phyloP scores from a whole-genome alignment of 73 alveolate species.

The Tetrahymena malaccensis region DNA sequence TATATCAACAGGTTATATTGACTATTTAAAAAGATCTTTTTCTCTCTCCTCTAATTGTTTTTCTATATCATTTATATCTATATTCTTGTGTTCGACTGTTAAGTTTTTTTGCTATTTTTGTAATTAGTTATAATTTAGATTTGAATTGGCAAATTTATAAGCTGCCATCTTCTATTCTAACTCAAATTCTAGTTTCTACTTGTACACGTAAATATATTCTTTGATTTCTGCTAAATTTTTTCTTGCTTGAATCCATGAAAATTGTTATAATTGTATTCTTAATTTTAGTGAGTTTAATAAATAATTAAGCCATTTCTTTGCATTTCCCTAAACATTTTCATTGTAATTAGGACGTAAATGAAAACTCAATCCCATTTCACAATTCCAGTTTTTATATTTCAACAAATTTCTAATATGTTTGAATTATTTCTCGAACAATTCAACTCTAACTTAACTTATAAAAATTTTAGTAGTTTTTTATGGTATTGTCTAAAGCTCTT shows the following conservation, averaged over 20 bases:
- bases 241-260: neutral
- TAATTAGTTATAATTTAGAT: neutral
- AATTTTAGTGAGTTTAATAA: neutral
- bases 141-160: neutral
- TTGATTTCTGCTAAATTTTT: neutral
- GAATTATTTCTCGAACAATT: neutral
- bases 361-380: neutral
- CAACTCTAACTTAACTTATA: neutral
- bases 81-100: neutral
- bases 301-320: neutral
- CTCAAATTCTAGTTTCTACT: neutral
- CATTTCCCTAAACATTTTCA: neutral
- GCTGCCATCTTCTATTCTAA: neutral
- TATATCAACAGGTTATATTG: neutral
- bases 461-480: neutral
- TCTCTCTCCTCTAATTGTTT: neutral
- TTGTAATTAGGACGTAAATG: neutral
- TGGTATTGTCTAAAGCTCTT: neutral
- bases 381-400: neutral
- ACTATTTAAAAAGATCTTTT: neutral
- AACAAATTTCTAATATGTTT: neutral
- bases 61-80: neutral
- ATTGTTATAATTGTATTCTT: neutral
- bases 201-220: neutral
- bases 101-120: neutral